A percentile compares a stretch with the other conserved stretches of the same genome.
Conservation (phyloP, 768 basidiomycete species). For the Mycena filopes region DNA sequence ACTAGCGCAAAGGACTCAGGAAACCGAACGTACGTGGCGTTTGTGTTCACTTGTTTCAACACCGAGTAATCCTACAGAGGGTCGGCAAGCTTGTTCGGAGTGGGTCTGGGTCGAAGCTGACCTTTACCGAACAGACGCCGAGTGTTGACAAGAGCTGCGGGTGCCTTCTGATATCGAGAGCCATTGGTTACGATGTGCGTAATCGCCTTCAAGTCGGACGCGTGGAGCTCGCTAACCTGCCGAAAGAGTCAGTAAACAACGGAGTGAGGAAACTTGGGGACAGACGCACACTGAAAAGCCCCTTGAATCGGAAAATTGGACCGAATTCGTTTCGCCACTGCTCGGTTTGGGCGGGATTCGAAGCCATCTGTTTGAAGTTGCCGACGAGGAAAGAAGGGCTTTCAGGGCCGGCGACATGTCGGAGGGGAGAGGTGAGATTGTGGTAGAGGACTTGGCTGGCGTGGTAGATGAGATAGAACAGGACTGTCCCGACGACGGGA, state of each 20-base stretch:
- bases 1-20: too few relatives aligned
- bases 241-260: neutral
- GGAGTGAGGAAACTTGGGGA: too few relatives aligned
- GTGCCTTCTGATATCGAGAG: constrained; percentile 50
- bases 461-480: constrained; percentile 1
- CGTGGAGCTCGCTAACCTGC: constrained; percentile 51
- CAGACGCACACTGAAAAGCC: constrained; percentile 21
- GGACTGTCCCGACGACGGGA: neutral
- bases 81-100: neutral
- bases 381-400: constrained; percentile 47
- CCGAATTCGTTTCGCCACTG: constrained; percentile 22
- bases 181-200: constrained; percentile 58
- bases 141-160: neutral
- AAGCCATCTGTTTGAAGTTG: constrained; percentile 41
- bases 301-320: constrained; percentile 6
- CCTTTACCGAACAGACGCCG: constrained; percentile 4
- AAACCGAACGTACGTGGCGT: too few relatives aligned
- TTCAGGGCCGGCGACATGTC: constrained; percentile 50
- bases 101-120: neutral
- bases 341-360: neutral
- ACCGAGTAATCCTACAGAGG: constrained; percentile 37
- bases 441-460: constrained; percentile 16
- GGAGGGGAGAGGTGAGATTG: constrained; percentile 40
- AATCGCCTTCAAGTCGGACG: constrained; percentile 58
- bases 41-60: constrained; percentile 50